Evolutionary conservation across 2,329 filamentous ascomycete species (phyloP).

Genomic region (Emergomyces orientalis): DNA sequence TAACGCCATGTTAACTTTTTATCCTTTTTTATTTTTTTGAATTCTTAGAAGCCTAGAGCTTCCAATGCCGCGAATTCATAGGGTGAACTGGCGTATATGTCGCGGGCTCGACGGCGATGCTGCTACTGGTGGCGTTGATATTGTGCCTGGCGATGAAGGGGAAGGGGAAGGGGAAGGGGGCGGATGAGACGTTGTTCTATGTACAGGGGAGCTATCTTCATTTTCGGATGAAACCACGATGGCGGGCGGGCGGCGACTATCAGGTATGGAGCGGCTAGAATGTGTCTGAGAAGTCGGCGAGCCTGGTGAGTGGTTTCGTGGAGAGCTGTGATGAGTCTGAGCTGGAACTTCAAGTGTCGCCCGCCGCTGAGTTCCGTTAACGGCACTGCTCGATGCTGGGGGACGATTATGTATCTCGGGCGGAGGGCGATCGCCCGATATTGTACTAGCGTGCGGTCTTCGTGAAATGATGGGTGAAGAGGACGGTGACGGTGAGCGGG

Average conservation of each 20-base stretch:
- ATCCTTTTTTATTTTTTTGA: neutral
- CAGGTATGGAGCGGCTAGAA: neutral
- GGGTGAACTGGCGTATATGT: neutral
- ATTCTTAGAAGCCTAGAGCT: neutral
- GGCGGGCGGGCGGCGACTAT: slow-evolving; percentile 9
- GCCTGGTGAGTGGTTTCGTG: slow-evolving; percentile 3
- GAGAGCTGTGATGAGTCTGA: slow-evolving; percentile 13
- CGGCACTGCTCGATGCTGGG: neutral
- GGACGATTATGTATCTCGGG: slow-evolving; percentile 13
- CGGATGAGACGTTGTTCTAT: neutral
- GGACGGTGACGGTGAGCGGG: slow-evolving; percentile 15
- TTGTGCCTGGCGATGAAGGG: neutral
- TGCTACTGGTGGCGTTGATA: neutral
- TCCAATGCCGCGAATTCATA: neutral
- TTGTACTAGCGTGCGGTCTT: slow-evolving; percentile 17
- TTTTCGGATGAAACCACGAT: slow-evolving; percentile 12
- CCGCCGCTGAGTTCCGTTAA: slow-evolving; percentile 8
- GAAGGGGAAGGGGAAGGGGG: neutral
- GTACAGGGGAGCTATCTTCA: neutral
- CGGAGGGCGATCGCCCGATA: slow-evolving; percentile 14
- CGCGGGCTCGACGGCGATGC: neutral
- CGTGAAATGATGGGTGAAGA: slow-evolving; percentile 11
- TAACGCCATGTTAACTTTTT: neutral
- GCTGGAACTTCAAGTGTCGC: slow-evolving; percentile 20
- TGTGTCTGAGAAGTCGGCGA: neutral